Evolutionary conservation across 305 asterid species (phyloP).

Genomic region (Salvia sclarea): DNA sequence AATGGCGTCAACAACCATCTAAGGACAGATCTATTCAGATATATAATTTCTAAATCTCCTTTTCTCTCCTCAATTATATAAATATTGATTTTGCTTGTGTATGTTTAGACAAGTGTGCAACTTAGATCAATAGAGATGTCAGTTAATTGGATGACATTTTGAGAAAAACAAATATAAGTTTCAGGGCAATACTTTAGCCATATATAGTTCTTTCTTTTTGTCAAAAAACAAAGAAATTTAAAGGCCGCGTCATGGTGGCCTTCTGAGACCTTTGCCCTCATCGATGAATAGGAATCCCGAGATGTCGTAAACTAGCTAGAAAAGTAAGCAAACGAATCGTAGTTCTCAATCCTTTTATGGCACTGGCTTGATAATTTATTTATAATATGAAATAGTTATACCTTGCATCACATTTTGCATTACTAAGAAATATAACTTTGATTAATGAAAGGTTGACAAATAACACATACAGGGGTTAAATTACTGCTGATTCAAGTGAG

Average conservation of each 20-base stretch:
- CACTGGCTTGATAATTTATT: neutral
- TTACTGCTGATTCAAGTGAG: conserved; percentile 5
- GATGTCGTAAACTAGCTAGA: neutral
- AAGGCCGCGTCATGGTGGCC: too few species aligned
- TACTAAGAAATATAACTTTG: neutral
- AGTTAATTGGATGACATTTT: conserved; percentile 13
- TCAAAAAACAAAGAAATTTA: too few species aligned
- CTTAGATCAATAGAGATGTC: conserved; percentile 20
- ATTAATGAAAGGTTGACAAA: conserved; percentile 10
- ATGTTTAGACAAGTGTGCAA: conserved; percentile 10
- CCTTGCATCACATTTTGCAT: neutral
- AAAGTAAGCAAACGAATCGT: too few species aligned
- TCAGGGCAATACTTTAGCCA: conserved; percentile 18
- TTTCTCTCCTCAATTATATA: conserved; percentile 2
- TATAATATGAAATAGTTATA: neutral
- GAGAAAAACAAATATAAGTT: conserved; percentile 16
- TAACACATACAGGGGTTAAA: conserved; percentile 1
- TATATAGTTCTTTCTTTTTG: conserved; percentile 11
- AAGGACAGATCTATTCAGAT: neutral
- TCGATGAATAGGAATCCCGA: neutral
- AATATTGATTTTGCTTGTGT: neutral
- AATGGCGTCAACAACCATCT: conserved; percentile 14
- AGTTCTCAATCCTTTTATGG: neutral
- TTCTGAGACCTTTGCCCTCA: too few species aligned
- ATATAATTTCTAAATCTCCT: conserved; percentile 4